Evolutionary conservation across 1,284 basidiomycete genomes (phyloP).

Genomic region (Mycena sp.): DNA sequence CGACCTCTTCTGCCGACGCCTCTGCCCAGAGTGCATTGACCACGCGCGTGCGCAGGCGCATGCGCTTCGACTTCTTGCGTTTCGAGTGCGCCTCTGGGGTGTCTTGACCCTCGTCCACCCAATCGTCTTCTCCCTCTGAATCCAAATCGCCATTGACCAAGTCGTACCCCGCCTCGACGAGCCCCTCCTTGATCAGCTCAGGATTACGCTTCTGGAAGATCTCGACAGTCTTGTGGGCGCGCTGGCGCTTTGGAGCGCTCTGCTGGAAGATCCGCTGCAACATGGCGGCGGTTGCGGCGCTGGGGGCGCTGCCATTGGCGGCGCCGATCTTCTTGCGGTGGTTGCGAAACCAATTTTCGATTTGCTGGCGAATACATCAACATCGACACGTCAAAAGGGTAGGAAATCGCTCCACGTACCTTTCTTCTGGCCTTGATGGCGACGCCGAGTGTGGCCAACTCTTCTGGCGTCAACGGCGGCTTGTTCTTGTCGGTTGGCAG

Average conservation of each 20-base stretch:
- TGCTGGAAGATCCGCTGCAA: not conserved
- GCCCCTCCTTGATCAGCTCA: not conserved
- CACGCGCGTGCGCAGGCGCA: constrained; percentile 11
- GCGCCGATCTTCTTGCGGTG: not conserved
- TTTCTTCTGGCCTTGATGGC: not conserved
- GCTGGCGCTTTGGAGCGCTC: not conserved
- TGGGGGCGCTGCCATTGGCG: not conserved
- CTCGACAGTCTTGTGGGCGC: constrained; percentile 15
- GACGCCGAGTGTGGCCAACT: not conserved
- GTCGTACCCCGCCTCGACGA: constrained; percentile 5
- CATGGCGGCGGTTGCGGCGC: too few species aligned
- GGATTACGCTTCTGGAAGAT: constrained; percentile 22
- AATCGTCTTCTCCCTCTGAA: not conserved
- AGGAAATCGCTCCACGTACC: not conserved
- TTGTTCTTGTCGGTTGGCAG: not conserved
- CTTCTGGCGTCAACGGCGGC: not conserved
- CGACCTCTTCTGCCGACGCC: constrained; percentile 5
- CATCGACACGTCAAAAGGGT: not conserved
- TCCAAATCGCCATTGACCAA: not conserved
- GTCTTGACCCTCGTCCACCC: not conserved
- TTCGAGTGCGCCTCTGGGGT: not conserved
- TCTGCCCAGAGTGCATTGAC: not conserved
- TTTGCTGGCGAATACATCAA: not conserved
- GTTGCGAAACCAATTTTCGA: constrained; percentile 19
- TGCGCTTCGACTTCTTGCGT: constrained; percentile 2